Evolutionary conservation across 1,284 basidiomycete species (phyloP).

Genomic region (Leccinum ponderosum): DNA sequence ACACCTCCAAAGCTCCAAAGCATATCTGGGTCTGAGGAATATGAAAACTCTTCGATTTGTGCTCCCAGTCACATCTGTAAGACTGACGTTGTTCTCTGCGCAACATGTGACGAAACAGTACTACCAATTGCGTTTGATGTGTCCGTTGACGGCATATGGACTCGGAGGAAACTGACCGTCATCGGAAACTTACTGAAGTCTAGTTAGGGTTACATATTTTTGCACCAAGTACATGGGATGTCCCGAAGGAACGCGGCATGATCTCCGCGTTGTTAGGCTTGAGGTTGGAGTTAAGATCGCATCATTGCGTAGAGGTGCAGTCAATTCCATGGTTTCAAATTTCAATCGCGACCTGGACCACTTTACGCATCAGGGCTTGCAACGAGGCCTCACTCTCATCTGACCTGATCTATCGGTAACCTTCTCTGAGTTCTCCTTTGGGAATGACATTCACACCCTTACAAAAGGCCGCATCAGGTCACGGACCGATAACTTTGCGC

Average conservation of each 20-base stretch:
- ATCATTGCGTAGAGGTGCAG: not conserved
- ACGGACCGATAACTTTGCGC: conserved; percentile 18
- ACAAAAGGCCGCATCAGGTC: not conserved
- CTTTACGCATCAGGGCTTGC: conserved; percentile 1
- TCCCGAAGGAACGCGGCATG: conserved; percentile 45
- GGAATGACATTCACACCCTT: not conserved
- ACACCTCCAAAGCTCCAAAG: conserved; percentile 9
- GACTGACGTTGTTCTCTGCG: conserved; percentile 41
- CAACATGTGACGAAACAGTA: conserved; percentile 42
- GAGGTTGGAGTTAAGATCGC: conserved; percentile 36
- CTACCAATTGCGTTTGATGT: conserved; percentile 50
- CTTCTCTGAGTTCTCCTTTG: not conserved
- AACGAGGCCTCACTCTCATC: conserved; percentile 3
- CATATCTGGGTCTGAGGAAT: not conserved
- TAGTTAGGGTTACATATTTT: not conserved
- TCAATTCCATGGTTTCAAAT: conserved; percentile 1
- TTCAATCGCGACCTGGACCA: not conserved
- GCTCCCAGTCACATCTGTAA: conserved; percentile 46
- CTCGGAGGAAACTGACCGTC: not conserved
- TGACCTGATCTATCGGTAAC: conserved; percentile 2
- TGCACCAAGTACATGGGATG: conserved; percentile 41
- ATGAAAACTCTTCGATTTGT: conserved; percentile 52
- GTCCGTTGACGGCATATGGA: conserved; percentile 42
- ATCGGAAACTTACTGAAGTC: not conserved
- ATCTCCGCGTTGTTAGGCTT: conserved; percentile 46